A percentile compares a stretch with the other conserved stretches of the same genome.
phyloP scores from a whole-genome alignment of 2,329 filamentous ascomycete species.

The Botrytis fragariae region DNA sequence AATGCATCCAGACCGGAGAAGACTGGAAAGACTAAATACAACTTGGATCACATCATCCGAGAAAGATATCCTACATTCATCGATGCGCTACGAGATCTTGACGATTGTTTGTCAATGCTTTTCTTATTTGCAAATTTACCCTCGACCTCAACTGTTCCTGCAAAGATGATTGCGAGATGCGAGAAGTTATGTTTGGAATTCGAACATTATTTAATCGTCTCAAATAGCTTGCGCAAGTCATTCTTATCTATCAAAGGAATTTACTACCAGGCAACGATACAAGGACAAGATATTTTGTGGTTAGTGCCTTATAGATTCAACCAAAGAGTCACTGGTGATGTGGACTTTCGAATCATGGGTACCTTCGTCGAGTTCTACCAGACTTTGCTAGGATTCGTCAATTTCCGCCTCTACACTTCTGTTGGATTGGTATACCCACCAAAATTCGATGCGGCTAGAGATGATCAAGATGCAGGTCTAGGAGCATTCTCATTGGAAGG shows the following conservation, averaged over 20 bases:
- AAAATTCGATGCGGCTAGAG: constrained; percentile 83
- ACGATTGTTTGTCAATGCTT: constrained; percentile 94
- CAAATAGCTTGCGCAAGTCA: constrained; percentile 87
- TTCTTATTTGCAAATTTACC: constrained; percentile 97
- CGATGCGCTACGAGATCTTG: constrained; percentile 88
- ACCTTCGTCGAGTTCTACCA: constrained; percentile 99
- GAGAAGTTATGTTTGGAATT: constrained; percentile 93
- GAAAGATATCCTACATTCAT: constrained; percentile 97
- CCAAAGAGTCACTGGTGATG: constrained; percentile 86
- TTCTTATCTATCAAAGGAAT: constrained; percentile 99
- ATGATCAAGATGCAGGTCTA: constrained; percentile 86
- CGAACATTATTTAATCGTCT: constrained; percentile 93
- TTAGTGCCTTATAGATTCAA: constrained; percentile 98
- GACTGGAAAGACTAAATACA: constrained; percentile 84
- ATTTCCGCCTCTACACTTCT: constrained; percentile 90
- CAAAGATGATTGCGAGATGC: constrained; percentile 94
- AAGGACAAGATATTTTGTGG: constrained; percentile 96
- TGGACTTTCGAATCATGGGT: constrained; percentile 98
- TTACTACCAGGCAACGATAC: constrained; percentile 97
- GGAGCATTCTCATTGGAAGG: constrained; percentile 89
- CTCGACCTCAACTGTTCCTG: constrained; percentile 81
- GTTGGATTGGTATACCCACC: constrained; percentile 93
- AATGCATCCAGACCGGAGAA: constrained; percentile 88
- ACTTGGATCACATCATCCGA: constrained; percentile 93
- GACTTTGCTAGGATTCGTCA: constrained; percentile 90